Base-by-base conservation (phyloP, 2,329 filamentous ascomycete genomes). In the Akanthomyces lecanii region DNA sequence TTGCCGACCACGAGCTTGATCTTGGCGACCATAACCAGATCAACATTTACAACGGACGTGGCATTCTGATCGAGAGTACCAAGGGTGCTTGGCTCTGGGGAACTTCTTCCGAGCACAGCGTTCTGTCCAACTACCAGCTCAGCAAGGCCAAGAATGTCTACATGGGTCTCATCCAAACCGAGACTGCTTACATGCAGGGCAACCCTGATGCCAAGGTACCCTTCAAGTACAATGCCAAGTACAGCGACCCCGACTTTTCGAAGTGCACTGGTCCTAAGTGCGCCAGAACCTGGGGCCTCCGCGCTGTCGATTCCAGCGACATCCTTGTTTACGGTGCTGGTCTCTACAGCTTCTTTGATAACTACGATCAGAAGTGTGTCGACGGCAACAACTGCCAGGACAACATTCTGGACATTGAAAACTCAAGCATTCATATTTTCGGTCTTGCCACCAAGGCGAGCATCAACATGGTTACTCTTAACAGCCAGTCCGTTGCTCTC, bases 1-100 rank as follows among this genome's bases (percentile, higher is more conserved):
- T 92, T 53, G 87, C 92, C 3, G 92, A 97, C 74, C 92, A 97
- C 79, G 91, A 96, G 72, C 88, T 97, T 28, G 93, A 97, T 73
- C 82, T 86, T 14, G 67, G 76, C 10, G 88, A 89, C 70, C 85
- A 90, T 74, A 85, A 89, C 72, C 90, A 95, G 75, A 89, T 95
- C 74, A 88, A 91, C 77, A 86, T 97, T 71, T 97, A 89, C 84
- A 96, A 91, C 73, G 92, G 92, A 54, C 90, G 92, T 66, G 93
- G 92, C 69, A 84, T 96, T 67, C 82, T 87, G 53, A 85, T 97
- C 69, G 91, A 96, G 78, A 90, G 85, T 56, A 78, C 81, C 55
- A 81, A 89, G 72, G 89, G 89, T 7, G 86, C 89, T 59, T 96
- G 92, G 92, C 77, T 95, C 70, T 93, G 89, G 77, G 92, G 79